phyloP scores from a whole-genome alignment of 768 basidiomycete species.

The Podaxis pistillaris region DNA sequence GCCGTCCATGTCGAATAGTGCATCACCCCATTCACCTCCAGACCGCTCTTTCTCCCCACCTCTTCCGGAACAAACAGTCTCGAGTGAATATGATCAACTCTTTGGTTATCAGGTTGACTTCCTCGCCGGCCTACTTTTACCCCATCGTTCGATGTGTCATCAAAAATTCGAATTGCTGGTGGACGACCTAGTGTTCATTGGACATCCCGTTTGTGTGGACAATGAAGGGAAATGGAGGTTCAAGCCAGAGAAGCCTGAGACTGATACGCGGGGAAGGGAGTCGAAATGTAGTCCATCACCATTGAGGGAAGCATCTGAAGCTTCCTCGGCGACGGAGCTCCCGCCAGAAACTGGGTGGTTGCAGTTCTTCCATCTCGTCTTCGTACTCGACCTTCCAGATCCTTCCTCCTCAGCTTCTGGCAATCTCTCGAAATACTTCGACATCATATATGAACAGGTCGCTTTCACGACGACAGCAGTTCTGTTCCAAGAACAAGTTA shows the following conservation, averaged over 20 bases:
- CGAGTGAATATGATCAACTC: constrained; percentile 61
- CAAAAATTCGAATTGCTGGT: constrained; percentile 92
- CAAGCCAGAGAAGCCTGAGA: constrained; percentile 56
- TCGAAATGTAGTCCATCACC: constrained; percentile 38
- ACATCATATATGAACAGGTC: constrained; percentile 86
- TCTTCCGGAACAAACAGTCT: constrained; percentile 28
- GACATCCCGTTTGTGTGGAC: constrained; percentile 88
- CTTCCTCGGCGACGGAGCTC: constrained; percentile 35
- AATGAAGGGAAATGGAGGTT: constrained; percentile 74
- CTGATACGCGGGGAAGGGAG: constrained; percentile 52
- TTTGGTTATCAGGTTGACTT: constrained; percentile 82
- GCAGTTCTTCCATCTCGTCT: constrained; percentile 79
- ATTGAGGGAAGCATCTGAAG: constrained; percentile 28
- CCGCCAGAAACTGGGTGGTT: constrained; percentile 48
- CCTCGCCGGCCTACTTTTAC: constrained; percentile 78
- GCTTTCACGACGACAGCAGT: constrained; percentile 91
- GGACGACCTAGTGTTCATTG: constrained; percentile 90
- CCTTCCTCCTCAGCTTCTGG: constrained; percentile 82
- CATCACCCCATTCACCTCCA: constrained; percentile 44
- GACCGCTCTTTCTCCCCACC: constrained; percentile 46
- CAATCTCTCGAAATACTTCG: constrained; percentile 76
- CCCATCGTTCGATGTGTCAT: constrained; percentile 79
- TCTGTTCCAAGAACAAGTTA: constrained; percentile 86
- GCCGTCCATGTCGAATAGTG: constrained; percentile 45
- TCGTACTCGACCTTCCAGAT: constrained; percentile 88